A percentile compares a stretch with the other conserved stretches of the same genome.
These are phyloP conservation scores for Pyrenula massariospora DNA, from an alignment of 495 filamentous ascomycete genomes.

Conservation along the genomic window DNA sequence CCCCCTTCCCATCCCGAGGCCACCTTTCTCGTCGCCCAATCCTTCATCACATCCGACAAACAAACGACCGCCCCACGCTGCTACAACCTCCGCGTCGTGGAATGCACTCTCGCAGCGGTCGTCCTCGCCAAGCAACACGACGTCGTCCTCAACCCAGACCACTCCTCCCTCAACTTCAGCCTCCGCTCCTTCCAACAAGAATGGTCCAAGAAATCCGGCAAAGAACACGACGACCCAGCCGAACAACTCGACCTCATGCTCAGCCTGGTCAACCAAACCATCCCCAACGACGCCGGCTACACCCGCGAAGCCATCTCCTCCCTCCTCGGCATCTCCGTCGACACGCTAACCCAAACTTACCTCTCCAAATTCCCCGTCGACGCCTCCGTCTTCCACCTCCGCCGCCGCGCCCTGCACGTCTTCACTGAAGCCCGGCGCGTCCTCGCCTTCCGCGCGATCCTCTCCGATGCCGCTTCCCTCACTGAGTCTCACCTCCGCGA, in stretches of 20 bases:
- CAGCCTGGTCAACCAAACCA: slow-evolving; percentile 44
- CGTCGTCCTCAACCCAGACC: slow-evolving; percentile 63
- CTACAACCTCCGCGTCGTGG: slow-evolving; percentile 95
- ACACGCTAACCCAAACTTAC: slow-evolving; percentile 61
- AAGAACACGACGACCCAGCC: slow-evolving; percentile 40
- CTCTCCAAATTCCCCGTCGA: slow-evolving; percentile 79
- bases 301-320: slow-evolving; percentile 77
- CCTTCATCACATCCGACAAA: slow-evolving; percentile 87
- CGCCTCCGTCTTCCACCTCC: slow-evolving; percentile 77
- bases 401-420: slow-evolving; percentile 78
- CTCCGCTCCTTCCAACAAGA: slow-evolving; percentile 77
- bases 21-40: slow-evolving; percentile 87
- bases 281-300: slow-evolving; percentile 71
- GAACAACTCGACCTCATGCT: slow-evolving; percentile 61
- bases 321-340: slow-evolving; percentile 53
- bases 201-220: slow-evolving; percentile 56
- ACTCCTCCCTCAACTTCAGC: slow-evolving; percentile 71
- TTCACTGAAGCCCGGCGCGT: slow-evolving; percentile 84
- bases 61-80: slow-evolving; percentile 83
- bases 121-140: slow-evolving; percentile 49
- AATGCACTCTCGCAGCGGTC: slow-evolving; percentile 82
- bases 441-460: slow-evolving; percentile 63
- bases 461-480: slow-evolving; percentile 38
- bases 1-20: slow-evolving; percentile 73
- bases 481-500: slow-evolving; percentile 50